Evolutionary conservation across 2,329 filamentous ascomycete genomes (phyloP).

Genomic region (Botrytis tulipae): DNA sequence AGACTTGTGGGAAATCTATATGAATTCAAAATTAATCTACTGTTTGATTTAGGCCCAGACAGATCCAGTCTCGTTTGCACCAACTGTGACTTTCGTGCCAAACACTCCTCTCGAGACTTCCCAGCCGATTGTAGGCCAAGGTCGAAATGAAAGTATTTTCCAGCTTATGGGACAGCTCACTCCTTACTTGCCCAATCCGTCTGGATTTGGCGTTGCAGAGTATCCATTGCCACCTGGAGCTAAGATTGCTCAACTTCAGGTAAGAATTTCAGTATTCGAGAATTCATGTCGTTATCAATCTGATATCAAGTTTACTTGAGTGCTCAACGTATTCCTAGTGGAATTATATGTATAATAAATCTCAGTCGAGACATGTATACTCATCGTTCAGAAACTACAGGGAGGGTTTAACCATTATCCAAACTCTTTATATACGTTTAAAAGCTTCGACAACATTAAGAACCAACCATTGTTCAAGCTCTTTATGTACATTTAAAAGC

Average conservation of each 20-base stretch:
- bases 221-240: conserved; percentile 65
- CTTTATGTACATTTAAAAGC: no score
- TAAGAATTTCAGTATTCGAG: conserved; percentile 27
- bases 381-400: background rate
- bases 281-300: background rate
- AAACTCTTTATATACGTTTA: background rate
- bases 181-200: conserved; percentile 66
- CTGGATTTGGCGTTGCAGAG: conserved; percentile 71
- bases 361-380: background rate
- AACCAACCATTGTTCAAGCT: background rate
- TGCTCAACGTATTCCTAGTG: background rate
- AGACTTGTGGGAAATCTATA: background rate
- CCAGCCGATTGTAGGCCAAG: conserved; percentile 61
- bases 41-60: conserved; percentile 53
- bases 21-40: background rate
- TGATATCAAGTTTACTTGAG: background rate
- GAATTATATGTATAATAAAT: background rate
- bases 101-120: conserved; percentile 70
- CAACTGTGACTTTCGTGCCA: conserved; percentile 60
- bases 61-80: conserved; percentile 60
- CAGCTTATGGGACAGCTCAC: conserved; percentile 66
- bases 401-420: background rate
- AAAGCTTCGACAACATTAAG: background rate
- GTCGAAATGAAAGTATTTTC: conserved; percentile 65
- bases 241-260: conserved; percentile 65